Conservation (phyloP, 257 asterid species). For the Primulina eburnea region DNA sequence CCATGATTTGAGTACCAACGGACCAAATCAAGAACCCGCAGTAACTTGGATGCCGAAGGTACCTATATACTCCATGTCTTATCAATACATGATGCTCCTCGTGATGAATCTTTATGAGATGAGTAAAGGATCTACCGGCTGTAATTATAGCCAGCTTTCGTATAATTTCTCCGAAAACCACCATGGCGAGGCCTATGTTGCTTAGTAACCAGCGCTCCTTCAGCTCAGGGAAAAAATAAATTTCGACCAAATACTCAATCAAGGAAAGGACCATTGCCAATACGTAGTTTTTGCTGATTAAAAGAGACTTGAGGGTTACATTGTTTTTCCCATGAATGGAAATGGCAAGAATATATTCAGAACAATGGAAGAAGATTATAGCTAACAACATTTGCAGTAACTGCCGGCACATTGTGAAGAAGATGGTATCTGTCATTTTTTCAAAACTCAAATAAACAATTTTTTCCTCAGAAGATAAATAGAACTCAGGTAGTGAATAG, state of each 20-base stretch:
- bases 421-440: conserved; percentile 60
- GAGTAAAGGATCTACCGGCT: conserved; percentile 68
- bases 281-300: conserved; percentile 62
- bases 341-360: conserved; percentile 68
- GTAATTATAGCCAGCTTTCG: conserved; percentile 79
- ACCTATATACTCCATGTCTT: conserved; percentile 50
- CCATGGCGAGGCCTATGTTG: conserved; percentile 64
- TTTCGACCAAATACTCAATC: conserved; percentile 66
- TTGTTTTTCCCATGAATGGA: conserved; percentile 61
- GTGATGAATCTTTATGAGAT: conserved; percentile 33
- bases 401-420: conserved; percentile 63
- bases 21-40: conserved; percentile 63
- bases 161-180: conserved; percentile 71
- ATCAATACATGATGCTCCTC: conserved; percentile 72
- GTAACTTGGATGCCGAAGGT: conserved; percentile 79
- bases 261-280: conserved; percentile 70
- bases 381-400: conserved; percentile 63
- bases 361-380: conserved; percentile 60
- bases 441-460: conserved; percentile 27
- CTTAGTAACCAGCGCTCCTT: conserved; percentile 73
- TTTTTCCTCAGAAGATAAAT: conserved; percentile 27
- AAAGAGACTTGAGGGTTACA: conserved; percentile 62
- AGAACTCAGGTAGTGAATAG: conserved; percentile 22
- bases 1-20: conserved; percentile 65
- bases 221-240: conserved; percentile 52